Base-by-base conservation (phyloP, 768 basidiomycete genomes). In the Russula ochroleuca region DNA sequence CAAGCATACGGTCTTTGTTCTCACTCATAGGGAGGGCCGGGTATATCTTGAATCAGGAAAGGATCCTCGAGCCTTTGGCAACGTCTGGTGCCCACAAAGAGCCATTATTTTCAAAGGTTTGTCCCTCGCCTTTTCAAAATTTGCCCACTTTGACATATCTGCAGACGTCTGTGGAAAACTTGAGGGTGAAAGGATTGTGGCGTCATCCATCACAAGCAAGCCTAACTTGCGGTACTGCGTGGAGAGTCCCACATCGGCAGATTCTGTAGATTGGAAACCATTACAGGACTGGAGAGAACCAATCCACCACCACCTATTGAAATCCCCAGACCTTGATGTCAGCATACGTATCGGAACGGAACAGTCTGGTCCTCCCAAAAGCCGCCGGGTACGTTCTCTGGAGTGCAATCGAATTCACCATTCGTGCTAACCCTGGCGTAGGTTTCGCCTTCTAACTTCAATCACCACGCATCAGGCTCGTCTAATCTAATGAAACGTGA, bases 91-190 rank as follows among this genome's bases (percentile, higher is more conserved):
- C 1, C 57, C 63, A 19, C 37, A 49, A 1, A n/a, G 35, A 3
- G 37, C 52, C 6, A 54, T 64, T 3, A 64, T 64, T 35, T 64
- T 64, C 31, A 64, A 64, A 51, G 62, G 65, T 66, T 6, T 8
- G 57, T 13, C 4, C 21, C n/a, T 45, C 7, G 3, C 37, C 3
- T 33, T 48, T 14, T 33, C n/a, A n/a, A 13, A 2, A 0, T 17
- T 57, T 47, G 2, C 56, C 5, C 14, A 10, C 15, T 57, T 48
- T 14, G 45, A 54, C 35, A 21, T 38, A 33, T 19, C 21, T 37
- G 11, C 11, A 64, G 63, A 59, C 8, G 35, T 64, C 28, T 31
- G 58, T 21, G 63, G 63, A 31, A 55, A 35, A 31, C 52, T 64
- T 31, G 52, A 60, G 33, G 63, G 63, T 14, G 63, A 64, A 37